Evolutionary conservation across 2,329 filamentous ascomycete species (phyloP).

Genomic region (Fusarium nelsonii): DNA sequence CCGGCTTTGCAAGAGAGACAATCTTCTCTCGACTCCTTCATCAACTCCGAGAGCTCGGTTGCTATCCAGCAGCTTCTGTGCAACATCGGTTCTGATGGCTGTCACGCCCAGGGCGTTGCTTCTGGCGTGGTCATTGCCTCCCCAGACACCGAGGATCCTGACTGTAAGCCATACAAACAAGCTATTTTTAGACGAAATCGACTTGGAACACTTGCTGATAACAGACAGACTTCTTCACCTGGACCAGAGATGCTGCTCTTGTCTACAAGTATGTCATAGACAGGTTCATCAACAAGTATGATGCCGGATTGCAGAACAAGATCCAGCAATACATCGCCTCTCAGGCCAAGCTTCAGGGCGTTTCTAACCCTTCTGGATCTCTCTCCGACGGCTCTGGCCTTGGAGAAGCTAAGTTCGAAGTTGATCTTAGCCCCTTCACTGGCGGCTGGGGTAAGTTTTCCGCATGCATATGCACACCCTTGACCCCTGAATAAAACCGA

Average conservation of each 20-base stretch:
- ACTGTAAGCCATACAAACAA: slow-evolving; percentile 60
- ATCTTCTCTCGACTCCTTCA: slow-evolving; percentile 65
- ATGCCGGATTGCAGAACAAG: slow-evolving; percentile 66
- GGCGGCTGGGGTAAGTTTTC: slow-evolving; percentile 70
- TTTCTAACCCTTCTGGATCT: slow-evolving; percentile 76
- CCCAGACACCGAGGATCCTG: slow-evolving; percentile 65
- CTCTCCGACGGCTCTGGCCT: slow-evolving; percentile 66
- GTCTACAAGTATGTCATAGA: slow-evolving; percentile 78
- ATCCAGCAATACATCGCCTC: slow-evolving; percentile 77
- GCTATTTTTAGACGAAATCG: not conserved
- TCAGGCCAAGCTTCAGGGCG: slow-evolving; percentile 74
- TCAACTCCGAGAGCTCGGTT: slow-evolving; percentile 64
- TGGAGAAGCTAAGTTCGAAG: slow-evolving; percentile 80
- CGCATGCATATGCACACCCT: not conserved
- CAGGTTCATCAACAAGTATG: slow-evolving; percentile 70
- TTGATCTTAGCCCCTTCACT: slow-evolving; percentile 72
- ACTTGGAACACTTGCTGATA: slow-evolving; percentile 15
- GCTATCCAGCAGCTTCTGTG: slow-evolving; percentile 66
- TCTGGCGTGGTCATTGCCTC: slow-evolving; percentile 69
- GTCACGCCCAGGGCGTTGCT: slow-evolving; percentile 60
- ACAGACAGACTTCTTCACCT: slow-evolving; percentile 77
- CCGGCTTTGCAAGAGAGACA: slow-evolving; percentile 55
- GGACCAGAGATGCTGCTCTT: slow-evolving; percentile 80
- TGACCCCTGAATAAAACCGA: not conserved
- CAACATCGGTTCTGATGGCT: slow-evolving; percentile 70